phyloP scores from a whole-genome alignment of 2,329 filamentous ascomycete genomes.

The Aspergillus hortae region DNA sequence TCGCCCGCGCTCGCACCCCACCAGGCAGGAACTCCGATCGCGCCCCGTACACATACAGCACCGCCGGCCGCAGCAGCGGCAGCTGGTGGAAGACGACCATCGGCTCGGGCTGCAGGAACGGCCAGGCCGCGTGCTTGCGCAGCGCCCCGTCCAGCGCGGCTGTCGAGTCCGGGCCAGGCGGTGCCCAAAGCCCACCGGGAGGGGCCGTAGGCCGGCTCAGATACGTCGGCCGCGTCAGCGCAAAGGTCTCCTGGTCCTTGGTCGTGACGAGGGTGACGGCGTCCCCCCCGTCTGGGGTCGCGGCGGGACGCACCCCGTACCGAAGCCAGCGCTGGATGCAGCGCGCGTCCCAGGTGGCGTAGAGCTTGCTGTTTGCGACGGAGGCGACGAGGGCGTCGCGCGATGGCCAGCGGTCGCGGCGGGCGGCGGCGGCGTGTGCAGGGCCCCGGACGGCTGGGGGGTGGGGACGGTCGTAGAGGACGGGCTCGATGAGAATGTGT shows the following conservation, averaged over 20 bases:
- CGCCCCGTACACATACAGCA: neutral
- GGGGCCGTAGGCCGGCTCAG: neutral
- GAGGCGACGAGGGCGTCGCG: neutral
- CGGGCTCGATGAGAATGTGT: neutral
- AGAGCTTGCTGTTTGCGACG: neutral
- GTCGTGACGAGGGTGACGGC: neutral
- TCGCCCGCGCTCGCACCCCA: neutral
- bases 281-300: neutral
- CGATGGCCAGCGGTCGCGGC: neutral
- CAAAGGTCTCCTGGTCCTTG: slow-evolving; percentile 2
- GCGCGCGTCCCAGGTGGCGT: neutral
- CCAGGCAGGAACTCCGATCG: neutral
- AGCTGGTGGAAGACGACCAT: slow-evolving; percentile 1
- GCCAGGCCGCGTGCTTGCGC: neutral
- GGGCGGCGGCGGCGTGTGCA: neutral
- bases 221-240: neutral
- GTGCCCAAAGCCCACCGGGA: too few species aligned
- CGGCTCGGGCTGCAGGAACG: slow-evolving; percentile 2
- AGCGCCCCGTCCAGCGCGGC: neutral
- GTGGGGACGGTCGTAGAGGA: neutral
- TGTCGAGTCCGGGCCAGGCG: neutral
- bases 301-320: neutral
- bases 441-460: neutral
- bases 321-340: neutral
- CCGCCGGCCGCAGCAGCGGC: neutral